Base-by-base conservation (phyloP, 805 yeast genomes). In the Candida manassasensis region DNA sequence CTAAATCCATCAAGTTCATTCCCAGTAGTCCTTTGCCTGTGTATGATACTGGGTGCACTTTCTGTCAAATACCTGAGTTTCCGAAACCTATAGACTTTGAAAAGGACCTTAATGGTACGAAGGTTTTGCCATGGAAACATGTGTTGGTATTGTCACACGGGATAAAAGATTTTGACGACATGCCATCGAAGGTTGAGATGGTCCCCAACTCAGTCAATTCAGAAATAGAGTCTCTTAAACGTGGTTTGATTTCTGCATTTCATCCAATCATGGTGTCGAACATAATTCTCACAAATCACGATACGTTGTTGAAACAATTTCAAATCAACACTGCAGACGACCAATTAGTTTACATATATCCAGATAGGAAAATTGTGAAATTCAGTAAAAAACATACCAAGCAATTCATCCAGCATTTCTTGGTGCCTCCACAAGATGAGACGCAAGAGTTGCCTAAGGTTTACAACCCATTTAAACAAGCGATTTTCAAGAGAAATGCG, bases 31-130 rank as follows among this genome's bases (percentile, higher is more conserved):
- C 84, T 0, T 48, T 51, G 6, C 81, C 84, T 1, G 41, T 30
- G 6, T 57, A 54, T 32, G 81, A 78, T 40, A 76, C 83, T 0
- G 84, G 84, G 1, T 79, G 85, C 48, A 79, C 86, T 0, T 59
- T 52, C 41, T 82, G 88, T 45, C 47, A 25, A 11, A 32, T 45
- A 9, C 56, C 59, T 0, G 45, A 47, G 19, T 63, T 70, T 38
- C 82, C 79, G 2, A 63, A 67, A 39, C 74, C 54, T 25, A 67
- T 72, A 27, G 69, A 72, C 42, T 50, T 42, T 32, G 45, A 45
- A 4, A 60, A 52, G 32, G 65, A 66, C 24, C 49, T 80, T 12
- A 53, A 62, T 18, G 67, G 68, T 10, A 74, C 87, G 0, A 67
- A 68, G 19, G 72, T 75, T 0, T 44, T 55, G 3, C 70, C 73